These are phyloP conservation scores for Penicillium simplicissimum DNA, from an alignment of 495 filamentous ascomycete species.

Conservation along the genomic window DNA sequence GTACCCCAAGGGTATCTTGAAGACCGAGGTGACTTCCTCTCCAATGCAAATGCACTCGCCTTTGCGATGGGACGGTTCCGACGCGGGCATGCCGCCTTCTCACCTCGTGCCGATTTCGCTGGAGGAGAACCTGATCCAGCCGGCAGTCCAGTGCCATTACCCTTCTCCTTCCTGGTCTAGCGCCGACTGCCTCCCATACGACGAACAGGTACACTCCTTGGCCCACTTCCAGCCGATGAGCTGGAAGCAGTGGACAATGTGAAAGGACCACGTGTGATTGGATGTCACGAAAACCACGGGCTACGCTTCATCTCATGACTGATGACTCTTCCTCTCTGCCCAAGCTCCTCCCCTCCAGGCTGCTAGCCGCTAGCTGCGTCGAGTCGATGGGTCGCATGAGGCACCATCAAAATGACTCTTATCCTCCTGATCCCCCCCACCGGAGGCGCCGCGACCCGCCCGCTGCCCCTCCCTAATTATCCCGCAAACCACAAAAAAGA, in stretches of 20 bases:
- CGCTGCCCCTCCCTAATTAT: slow-evolving; percentile 2
- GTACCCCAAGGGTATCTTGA: slow-evolving; percentile 38
- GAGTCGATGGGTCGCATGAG: slow-evolving; percentile 2
- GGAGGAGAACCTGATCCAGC: slow-evolving; percentile 39
- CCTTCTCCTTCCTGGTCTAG: slow-evolving; percentile 45
- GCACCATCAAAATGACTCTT: background rate
- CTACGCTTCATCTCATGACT: slow-evolving; percentile 7
- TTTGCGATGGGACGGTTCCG: slow-evolving; percentile 38
- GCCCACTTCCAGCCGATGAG: slow-evolving; percentile 31
- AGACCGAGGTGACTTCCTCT: slow-evolving; percentile 39
- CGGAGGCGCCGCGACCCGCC: slow-evolving; percentile 2
- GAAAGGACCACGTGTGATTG: slow-evolving; percentile 9
- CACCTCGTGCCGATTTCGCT: slow-evolving; percentile 40
- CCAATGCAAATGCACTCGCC: slow-evolving; percentile 39
- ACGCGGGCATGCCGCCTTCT: slow-evolving; percentile 29
- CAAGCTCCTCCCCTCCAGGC: background rate
- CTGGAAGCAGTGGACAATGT: slow-evolving; percentile 39
- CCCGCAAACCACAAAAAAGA: slow-evolving; percentile 5
- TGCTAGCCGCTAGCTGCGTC: background rate
- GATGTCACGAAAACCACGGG: background rate
- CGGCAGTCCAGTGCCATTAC: slow-evolving; percentile 44
- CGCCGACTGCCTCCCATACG: slow-evolving; percentile 41
- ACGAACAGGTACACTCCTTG: slow-evolving; percentile 36
- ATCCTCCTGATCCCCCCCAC: background rate
- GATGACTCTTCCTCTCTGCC: slow-evolving; percentile 1